Conservation (phyloP, 1,284 basidiomycete species). For the Quambalaria eucalypti region DNA sequence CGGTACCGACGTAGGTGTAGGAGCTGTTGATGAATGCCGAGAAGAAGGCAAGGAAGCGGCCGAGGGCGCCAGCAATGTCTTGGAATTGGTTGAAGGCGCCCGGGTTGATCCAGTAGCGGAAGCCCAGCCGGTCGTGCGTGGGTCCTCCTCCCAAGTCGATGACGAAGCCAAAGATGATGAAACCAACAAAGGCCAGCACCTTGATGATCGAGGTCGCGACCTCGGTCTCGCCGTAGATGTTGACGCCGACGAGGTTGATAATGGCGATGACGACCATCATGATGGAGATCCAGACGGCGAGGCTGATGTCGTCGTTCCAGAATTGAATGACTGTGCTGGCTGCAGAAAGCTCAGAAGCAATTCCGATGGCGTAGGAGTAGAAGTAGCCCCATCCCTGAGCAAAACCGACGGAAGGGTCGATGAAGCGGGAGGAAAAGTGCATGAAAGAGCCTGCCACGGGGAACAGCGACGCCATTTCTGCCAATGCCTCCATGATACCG, state of each 20-base stretch:
- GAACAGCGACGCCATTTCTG: constrained; percentile 54
- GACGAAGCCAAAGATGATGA: constrained; percentile 32
- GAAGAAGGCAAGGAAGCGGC: constrained; percentile 50
- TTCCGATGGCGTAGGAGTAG: constrained; percentile 49
- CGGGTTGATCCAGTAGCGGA: constrained; percentile 46
- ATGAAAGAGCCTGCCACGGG: constrained; percentile 63
- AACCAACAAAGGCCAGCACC: constrained; percentile 13
- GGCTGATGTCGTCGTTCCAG: constrained; percentile 57
- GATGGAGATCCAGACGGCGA: constrained; percentile 65
- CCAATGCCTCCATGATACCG: constrained; percentile 49
- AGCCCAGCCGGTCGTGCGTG: constrained; percentile 24
- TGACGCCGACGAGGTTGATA: constrained; percentile 62
- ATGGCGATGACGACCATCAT: constrained; percentile 60
- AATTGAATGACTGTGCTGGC: constrained; percentile 64
- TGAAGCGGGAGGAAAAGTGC: constrained; percentile 66
- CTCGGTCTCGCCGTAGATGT: constrained; percentile 14
- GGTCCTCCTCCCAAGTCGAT: constrained; percentile 34
- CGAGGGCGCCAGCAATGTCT: constrained; percentile 54
- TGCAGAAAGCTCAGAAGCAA: constrained; percentile 73
- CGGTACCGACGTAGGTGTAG: constrained; percentile 70
- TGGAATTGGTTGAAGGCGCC: constrained; percentile 47
- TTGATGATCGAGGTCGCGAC: constrained; percentile 47
- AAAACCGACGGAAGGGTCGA: constrained; percentile 63
- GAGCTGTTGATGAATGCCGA: constrained; percentile 55
- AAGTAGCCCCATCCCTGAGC: constrained; percentile 60